These are phyloP conservation scores for Metschnikowia corniflorae DNA, from an alignment of 805 yeast species.

Conservation along the genomic window DNA sequence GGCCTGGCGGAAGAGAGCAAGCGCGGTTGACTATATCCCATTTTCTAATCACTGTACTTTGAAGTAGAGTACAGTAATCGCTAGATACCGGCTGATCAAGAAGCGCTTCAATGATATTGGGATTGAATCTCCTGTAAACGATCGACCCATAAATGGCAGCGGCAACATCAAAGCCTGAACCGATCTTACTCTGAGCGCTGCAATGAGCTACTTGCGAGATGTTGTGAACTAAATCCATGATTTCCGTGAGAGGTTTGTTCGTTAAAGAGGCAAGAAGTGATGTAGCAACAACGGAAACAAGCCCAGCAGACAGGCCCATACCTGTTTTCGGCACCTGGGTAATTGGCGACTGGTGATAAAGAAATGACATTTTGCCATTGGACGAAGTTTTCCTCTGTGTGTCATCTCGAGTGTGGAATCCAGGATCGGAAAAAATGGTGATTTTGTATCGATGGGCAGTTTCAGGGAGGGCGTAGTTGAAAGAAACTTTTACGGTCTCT, in stretches of 20 bases:
- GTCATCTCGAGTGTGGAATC: constrained; percentile 75
- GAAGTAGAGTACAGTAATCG: constrained; percentile 22
- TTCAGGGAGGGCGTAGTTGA: constrained; percentile 44
- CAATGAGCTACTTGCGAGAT: constrained; percentile 89
- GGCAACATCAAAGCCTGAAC: constrained; percentile 97
- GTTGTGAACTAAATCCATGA: constrained; percentile 58
- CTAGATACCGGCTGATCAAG: constrained; percentile 23
- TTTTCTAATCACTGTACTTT: constrained; percentile 38
- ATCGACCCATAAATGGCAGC: constrained; percentile 92
- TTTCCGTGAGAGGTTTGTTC: constrained; percentile 11
- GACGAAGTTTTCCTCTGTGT: constrained; percentile 33
- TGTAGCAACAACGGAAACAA: constrained; percentile 75
- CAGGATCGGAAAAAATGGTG: constrained; percentile 78
- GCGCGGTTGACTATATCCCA: constrained; percentile 62
- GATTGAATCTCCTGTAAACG: constrained; percentile 71
- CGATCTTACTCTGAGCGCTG: constrained; percentile 90
- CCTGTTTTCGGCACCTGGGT: constrained; percentile 88
- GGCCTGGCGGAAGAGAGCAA: constrained; percentile 63
- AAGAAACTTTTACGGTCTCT: constrained; percentile 53
- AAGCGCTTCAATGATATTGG: constrained; percentile 44
- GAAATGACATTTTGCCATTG: constrained; percentile 44
- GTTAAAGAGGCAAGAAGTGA: constrained; percentile 49
- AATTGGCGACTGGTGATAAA: constrained; percentile 58
- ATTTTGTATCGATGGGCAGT: constrained; percentile 39
- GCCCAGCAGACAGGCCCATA: constrained; percentile 92